Percentiles rank a stretch among this genome's conserved stretches.
Conservation (phyloP, 2,329 filamentous ascomycete species). For the Penicillium vulpinum region DNA sequence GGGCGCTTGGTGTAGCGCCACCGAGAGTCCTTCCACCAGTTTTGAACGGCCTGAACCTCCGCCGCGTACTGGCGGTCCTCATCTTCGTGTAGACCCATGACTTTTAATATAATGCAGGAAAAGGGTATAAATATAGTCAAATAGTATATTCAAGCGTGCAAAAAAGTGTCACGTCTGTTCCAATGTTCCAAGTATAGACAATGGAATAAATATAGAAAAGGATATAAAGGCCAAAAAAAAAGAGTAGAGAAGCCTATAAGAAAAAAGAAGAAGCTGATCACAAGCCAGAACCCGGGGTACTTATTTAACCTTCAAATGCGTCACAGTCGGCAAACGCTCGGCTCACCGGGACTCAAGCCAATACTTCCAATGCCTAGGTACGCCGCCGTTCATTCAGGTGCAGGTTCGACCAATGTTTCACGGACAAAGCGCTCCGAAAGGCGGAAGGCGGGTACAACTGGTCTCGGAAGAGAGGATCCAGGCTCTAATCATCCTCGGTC, state of each 20-base stretch:
- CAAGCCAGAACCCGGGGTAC: slow-evolving; percentile 33
- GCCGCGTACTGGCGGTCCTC: slow-evolving; percentile 74
- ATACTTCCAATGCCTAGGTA: slow-evolving; percentile 25
- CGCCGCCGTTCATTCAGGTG: neutral
- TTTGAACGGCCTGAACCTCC: slow-evolving; percentile 84
- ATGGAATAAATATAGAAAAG: neutral
- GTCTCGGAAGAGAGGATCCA: slow-evolving; percentile 43
- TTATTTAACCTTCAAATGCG: slow-evolving; percentile 32
- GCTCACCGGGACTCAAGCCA: slow-evolving; percentile 37
- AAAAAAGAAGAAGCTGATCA: slow-evolving; percentile 22
- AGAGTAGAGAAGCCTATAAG: slow-evolving; percentile 9
- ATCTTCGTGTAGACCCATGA: slow-evolving; percentile 55
- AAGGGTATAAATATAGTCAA: slow-evolving; percentile 12
- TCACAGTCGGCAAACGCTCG: slow-evolving; percentile 43
- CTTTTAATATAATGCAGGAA: slow-evolving; percentile 19
- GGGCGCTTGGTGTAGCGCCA: slow-evolving; percentile 92
- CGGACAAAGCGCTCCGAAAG: slow-evolving; percentile 30
- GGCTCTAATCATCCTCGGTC: slow-evolving; percentile 40
- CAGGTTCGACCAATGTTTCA: slow-evolving; percentile 23
- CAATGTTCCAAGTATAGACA: slow-evolving; percentile 10
- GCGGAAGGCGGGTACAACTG: slow-evolving; percentile 28
- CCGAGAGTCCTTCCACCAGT: slow-evolving; percentile 90
- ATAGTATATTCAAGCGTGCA: slow-evolving; percentile 1
- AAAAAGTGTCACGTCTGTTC: slow-evolving; percentile 1
- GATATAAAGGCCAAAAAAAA: slow-evolving; percentile 4